phyloP scores from a whole-genome alignment of 257 asterid species.

The Paulownia fortunei region DNA sequence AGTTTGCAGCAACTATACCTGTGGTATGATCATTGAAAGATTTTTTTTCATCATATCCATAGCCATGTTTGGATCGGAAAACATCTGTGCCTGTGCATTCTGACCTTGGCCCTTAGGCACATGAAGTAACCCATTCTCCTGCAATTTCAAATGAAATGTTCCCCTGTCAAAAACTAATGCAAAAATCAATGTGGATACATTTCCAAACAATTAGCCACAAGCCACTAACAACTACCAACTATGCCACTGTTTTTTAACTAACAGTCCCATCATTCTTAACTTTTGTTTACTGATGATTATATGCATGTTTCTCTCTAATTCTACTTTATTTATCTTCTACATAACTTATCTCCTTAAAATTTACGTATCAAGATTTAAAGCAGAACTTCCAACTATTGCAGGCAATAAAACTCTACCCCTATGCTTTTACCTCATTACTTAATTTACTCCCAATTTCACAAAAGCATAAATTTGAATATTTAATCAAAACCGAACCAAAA shows the following conservation, averaged over 20 bases:
- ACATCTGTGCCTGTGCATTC: constrained; percentile 97
- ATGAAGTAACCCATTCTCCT: constrained; percentile 84
- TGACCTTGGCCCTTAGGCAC: constrained; percentile 93
- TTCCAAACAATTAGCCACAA: not conserved
- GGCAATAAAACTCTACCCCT: not conserved
- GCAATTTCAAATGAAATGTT: constrained; percentile 35
- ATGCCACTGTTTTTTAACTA: not conserved
- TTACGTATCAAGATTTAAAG: not conserved
- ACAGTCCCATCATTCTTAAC: not conserved
- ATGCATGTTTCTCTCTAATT: not conserved
- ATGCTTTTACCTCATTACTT: not conserved
- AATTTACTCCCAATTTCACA: not conserved
- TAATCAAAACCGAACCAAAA: constrained; percentile 15
- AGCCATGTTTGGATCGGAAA: constrained; percentile 98
- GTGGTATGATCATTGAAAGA: constrained; percentile 96
- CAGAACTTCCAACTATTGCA: not conserved
- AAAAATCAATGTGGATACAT: not conserved
- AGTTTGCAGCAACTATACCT: constrained; percentile 52
- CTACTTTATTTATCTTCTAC: not conserved
- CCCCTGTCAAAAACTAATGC: constrained; percentile 18
- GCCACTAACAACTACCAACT: not conserved
- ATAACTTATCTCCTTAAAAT: not conserved
- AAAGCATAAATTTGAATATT: not conserved
- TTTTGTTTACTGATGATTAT: not conserved
- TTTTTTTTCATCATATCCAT: constrained; percentile 99